These are phyloP conservation scores for Kluyveromyces sp. DNA, from an alignment of 1,139 yeast genomes.

Conservation along the genomic window DNA sequence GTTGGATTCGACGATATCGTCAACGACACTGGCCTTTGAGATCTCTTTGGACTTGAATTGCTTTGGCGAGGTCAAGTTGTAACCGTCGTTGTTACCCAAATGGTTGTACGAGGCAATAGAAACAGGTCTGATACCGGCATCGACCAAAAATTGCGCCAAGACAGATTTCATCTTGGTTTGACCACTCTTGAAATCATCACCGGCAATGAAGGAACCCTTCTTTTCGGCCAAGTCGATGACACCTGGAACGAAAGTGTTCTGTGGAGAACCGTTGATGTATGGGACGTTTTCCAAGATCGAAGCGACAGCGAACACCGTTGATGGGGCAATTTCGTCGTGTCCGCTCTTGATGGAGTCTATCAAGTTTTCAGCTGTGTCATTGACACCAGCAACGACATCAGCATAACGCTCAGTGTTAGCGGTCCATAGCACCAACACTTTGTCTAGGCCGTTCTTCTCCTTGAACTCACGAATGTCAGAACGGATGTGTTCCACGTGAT, in stretches of 20 bases:
- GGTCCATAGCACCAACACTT: conserved; percentile 89
- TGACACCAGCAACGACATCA: conserved; percentile 68
- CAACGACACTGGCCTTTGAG: conserved; percentile 87
- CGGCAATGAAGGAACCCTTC: conserved; percentile 76
- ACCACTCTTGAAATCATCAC: conserved; percentile 96
- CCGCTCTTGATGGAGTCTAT: conserved; percentile 65
- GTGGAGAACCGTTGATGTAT: conserved; percentile 94
- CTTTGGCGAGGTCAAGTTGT: conserved; percentile 80
- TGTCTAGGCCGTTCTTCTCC: conserved; percentile 63
- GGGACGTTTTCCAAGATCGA: conserved; percentile 82
- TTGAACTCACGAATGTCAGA: conserved; percentile 78
- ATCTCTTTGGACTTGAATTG: conserved; percentile 96
- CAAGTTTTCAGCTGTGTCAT: conserved; percentile 81
- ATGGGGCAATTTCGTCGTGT: conserved; percentile 82
- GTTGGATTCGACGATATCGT: conserved; percentile 89
- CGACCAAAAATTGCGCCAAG: conserved; percentile 89
- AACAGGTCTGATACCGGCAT: conserved; percentile 93
- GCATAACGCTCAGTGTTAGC: conserved; percentile 96
- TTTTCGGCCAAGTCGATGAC: conserved; percentile 82
- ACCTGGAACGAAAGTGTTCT: conserved; percentile 95
- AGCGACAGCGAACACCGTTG: conserved; percentile 89
- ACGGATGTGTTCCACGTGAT: conserved; percentile 81
- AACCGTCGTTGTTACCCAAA: conserved; percentile 94
- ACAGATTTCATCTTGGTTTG: conserved; percentile 95
- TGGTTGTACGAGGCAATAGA: conserved; percentile 95